A percentile compares a stretch with the other conserved stretches of the same genome.
Evolutionary conservation across 257 asterid genomes (phyloP).

Genomic region (Rubia yunnanensis): DNA sequence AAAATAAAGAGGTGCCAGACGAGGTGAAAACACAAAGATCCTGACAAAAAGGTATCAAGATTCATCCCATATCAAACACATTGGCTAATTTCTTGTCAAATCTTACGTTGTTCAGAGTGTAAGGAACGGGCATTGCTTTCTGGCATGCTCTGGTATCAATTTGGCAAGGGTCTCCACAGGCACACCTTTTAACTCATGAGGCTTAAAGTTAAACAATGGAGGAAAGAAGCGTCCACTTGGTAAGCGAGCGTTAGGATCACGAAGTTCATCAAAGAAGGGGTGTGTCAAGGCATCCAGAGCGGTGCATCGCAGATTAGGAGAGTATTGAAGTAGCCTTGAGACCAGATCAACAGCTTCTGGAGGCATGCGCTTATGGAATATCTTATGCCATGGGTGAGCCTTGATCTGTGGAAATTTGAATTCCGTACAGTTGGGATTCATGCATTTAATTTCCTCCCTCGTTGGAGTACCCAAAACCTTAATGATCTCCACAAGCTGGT

Average conservation of each 20-base stretch:
- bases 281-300: conserved; percentile 48
- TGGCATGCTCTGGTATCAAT: conserved; percentile 76
- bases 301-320: conserved; percentile 39
- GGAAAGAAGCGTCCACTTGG: conserved; percentile 54
- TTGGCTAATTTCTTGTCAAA: conserved; percentile 9
- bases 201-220: conserved; percentile 46
- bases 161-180: conserved; percentile 45
- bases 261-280: conserved; percentile 46
- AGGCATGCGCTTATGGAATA: no score
- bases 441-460: conserved; percentile 53
- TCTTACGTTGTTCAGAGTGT: conserved; percentile 34
- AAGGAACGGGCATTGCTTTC: conserved; percentile 61
- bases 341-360: no score
- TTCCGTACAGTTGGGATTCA: conserved; percentile 53
- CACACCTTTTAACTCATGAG: conserved; percentile 70
- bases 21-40: neutral
- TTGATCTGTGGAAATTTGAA: no score
- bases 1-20: conserved; percentile 2
- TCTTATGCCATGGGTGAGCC: no score
- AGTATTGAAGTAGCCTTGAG: no score
- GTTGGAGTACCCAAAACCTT: conserved; percentile 77
- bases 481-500: conserved; percentile 94
- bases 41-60: conserved; percentile 4
- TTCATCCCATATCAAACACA: conserved; percentile 9
- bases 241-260: conserved; percentile 40